These are phyloP conservation scores for Naganishia sp. DNA, from an alignment of 1,284 basidiomycete genomes.

Conservation along the genomic window DNA sequence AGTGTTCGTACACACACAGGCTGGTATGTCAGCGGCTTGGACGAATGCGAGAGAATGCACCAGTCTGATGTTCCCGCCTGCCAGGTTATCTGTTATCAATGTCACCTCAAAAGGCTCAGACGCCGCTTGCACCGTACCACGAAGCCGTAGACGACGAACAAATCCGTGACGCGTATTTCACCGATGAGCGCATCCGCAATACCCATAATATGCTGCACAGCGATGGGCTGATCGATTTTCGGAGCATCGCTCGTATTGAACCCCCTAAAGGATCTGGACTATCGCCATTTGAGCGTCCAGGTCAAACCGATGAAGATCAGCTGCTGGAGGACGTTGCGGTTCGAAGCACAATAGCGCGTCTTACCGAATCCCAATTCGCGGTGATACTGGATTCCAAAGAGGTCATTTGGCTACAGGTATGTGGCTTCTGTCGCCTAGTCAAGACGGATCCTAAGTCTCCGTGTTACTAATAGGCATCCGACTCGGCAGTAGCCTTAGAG, in stretches of 20 bases:
- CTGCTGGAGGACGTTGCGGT: neutral
- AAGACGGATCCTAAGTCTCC: slow-evolving; percentile 5
- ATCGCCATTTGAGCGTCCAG: slow-evolving; percentile 2
- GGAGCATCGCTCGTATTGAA: slow-evolving; percentile 37
- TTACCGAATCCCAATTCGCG: slow-evolving; percentile 36
- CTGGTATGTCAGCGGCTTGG: slow-evolving; percentile 38
- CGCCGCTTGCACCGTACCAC: slow-evolving; percentile 42
- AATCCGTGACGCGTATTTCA: slow-evolving; percentile 40
- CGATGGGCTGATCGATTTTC: slow-evolving; percentile 47
- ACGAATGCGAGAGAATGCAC: neutral
- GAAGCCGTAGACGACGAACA: slow-evolving; percentile 32
- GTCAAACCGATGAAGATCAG: slow-evolving; percentile 4
- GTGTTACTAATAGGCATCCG: slow-evolving; percentile 36
- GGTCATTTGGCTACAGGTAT: slow-evolving; percentile 37
- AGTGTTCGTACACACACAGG: slow-evolving; percentile 45
- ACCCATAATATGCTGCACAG: slow-evolving; percentile 41
- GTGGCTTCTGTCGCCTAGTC: neutral
- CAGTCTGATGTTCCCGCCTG: too few species aligned
- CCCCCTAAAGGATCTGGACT: slow-evolving; percentile 7
- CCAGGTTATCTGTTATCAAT: slow-evolving; percentile 44
- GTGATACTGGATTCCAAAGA: slow-evolving; percentile 37
- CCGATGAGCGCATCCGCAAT: slow-evolving; percentile 41
- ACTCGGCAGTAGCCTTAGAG: slow-evolving; percentile 42
- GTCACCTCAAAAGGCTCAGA: slow-evolving; percentile 36
- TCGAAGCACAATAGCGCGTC: neutral